These are phyloP conservation scores for Pezicula radicicola DNA, from an alignment of 2,329 filamentous ascomycete species.

Conservation along the genomic window DNA sequence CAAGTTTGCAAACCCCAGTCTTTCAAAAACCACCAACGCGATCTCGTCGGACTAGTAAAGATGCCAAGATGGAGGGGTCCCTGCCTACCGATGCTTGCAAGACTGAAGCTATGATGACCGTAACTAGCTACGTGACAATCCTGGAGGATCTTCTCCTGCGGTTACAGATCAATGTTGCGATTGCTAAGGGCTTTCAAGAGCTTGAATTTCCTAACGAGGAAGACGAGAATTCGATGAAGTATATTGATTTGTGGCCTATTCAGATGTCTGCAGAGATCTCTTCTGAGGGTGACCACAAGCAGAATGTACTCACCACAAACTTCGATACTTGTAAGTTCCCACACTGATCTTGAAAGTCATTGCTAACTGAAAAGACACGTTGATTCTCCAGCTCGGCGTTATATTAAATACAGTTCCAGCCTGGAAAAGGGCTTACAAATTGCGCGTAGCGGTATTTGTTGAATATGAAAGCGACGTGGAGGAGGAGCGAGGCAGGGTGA, in stretches of 20 bases:
- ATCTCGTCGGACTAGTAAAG: slow-evolving; percentile 51
- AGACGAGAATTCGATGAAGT: slow-evolving; percentile 61
- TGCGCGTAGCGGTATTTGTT: slow-evolving; percentile 83
- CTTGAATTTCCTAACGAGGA: slow-evolving; percentile 68
- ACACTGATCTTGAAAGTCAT: not conserved
- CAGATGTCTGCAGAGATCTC: slow-evolving; percentile 87
- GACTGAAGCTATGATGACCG: slow-evolving; percentile 65
- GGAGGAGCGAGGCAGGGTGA: slow-evolving; percentile 71
- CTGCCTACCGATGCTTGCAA: slow-evolving; percentile 69
- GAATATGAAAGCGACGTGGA: slow-evolving; percentile 83
- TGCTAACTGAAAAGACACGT: slow-evolving; percentile 47
- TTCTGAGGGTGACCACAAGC: slow-evolving; percentile 58
- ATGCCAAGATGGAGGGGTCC: slow-evolving; percentile 51
- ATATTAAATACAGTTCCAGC: slow-evolving; percentile 78
- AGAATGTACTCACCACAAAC: slow-evolving; percentile 75
- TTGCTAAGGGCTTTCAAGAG: slow-evolving; percentile 76
- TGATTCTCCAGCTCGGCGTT: slow-evolving; percentile 84
- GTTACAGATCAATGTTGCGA: slow-evolving; percentile 78
- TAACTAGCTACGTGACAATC: slow-evolving; percentile 75
- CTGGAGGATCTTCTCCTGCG: slow-evolving; percentile 77
- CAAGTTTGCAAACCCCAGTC: slow-evolving; percentile 26
- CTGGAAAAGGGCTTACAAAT: slow-evolving; percentile 70
- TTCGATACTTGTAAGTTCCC: slow-evolving; percentile 75
- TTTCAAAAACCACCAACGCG: slow-evolving; percentile 31
- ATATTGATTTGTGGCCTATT: slow-evolving; percentile 87